Evolutionary conservation across 139 green algal genomes (phyloP), one percentile per base, ranked within the genome.

Genomic region (Trebouxia sp.): DNA sequence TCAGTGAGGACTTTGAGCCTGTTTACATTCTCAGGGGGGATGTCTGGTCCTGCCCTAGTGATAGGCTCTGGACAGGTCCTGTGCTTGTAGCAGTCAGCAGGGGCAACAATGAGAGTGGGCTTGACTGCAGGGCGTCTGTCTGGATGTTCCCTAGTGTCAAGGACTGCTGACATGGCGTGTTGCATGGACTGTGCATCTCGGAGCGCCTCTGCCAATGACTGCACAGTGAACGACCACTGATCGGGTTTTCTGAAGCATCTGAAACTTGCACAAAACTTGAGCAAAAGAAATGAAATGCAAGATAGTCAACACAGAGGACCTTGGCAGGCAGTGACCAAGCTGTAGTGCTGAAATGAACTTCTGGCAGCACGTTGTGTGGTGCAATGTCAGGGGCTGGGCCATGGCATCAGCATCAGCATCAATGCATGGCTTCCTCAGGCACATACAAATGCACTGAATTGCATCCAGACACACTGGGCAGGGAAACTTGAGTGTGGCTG

Each of bases 21-120:
- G n/a, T 91, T 82, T 28, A 92, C 83, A 79, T 98, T 97, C 80
- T 98, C 94, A 2, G 94, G 94, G 3, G 94, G 94, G 24, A 82
- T 81, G 47, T 84, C 77, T 3, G 76, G 38, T 6, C 26, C 80
- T 0, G 79, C 80, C 12, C 92, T 79, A 28, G 55, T 17, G 12
- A 89, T 80, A 0, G 90, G 91, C 58, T 92, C 80, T 5, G 90
- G 88, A 30, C 83, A 85, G 7, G 93, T 97, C 43, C 78, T 85
- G 84, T 97, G 93, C 39, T 84, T 35, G 5, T 85, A 58, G 84
- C 93, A 96, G 74, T 92, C 87, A 1, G 82, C 76, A 12, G 93
- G 92, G 5, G 93, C 92, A 9, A 96, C 47, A 35, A 97, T 48
- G 41, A 94, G 55, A 24, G 86, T 92, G 65, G 65, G 32, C 35